Percentiles rank a stretch among this genome's conserved stretches.
These are phyloP conservation scores for Fusarium burgessii DNA, from an alignment of 2,329 filamentous ascomycete genomes.

Conservation along the genomic window DNA sequence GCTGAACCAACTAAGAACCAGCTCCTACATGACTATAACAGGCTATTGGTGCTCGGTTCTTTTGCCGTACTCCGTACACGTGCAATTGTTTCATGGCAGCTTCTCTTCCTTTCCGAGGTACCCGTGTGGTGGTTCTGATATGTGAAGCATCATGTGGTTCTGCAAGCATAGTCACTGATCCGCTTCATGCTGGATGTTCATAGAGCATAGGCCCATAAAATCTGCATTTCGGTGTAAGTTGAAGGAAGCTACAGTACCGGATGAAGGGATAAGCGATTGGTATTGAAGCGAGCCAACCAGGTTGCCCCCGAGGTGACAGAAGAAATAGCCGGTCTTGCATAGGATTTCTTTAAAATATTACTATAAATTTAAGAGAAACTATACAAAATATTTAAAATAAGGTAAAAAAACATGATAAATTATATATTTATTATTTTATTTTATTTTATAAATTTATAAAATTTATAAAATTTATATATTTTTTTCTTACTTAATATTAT, in stretches of 20 bases:
- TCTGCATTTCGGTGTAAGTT: neutral
- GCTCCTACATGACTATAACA: neutral
- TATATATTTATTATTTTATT: no score
- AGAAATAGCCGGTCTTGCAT: no score
- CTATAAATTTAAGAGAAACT: no score
- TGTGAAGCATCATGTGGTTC: neutral
- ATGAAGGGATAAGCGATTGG: conserved; percentile 30
- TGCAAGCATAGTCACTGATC: neutral
- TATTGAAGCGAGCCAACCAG: conserved; percentile 31
- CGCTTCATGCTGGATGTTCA: neutral
- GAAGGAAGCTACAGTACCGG: conserved; percentile 11
- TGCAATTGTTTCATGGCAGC: neutral
- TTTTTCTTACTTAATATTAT: no score
- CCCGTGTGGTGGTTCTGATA: neutral
- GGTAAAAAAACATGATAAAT: no score
- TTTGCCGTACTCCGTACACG: neutral
- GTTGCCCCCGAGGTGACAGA: no score
- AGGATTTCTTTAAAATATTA: no score
- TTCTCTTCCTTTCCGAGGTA: neutral
- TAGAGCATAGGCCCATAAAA: neutral
- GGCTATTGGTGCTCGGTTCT: neutral
- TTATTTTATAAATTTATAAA: no score
- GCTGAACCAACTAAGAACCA: neutral
- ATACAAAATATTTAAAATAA: no score
- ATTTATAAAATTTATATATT: no score